These are phyloP conservation scores for Nakataea oryzae DNA, from an alignment of 2,329 filamentous ascomycete genomes.

Conservation along the genomic window DNA sequence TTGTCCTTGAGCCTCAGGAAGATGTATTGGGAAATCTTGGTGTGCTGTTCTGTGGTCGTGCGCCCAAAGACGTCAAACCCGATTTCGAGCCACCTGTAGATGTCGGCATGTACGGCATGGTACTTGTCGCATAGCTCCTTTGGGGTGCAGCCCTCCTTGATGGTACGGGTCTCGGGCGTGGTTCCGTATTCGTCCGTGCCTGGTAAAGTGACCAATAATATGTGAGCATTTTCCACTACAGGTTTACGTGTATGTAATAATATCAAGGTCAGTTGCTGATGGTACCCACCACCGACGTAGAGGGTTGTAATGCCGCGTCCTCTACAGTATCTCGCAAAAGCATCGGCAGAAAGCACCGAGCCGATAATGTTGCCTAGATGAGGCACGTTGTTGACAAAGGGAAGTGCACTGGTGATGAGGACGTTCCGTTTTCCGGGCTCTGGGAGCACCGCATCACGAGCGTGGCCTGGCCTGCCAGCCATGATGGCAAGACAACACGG, in stretches of 20 bases:
- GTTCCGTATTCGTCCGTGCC: constrained; percentile 66
- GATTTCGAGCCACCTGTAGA: constrained; percentile 74
- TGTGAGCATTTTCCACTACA: too few species aligned
- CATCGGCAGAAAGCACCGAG: constrained; percentile 38
- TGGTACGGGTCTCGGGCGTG: constrained; percentile 69
- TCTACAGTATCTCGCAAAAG: constrained; percentile 34
- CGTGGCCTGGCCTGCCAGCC: not conserved
- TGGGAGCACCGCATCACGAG: constrained; percentile 5
- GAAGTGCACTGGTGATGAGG: constrained; percentile 43
- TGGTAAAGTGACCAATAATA: not conserved
- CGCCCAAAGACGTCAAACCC: constrained; percentile 67
- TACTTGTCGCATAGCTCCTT: constrained; percentile 81
- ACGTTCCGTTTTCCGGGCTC: constrained; percentile 27
- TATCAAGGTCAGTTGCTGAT: constrained; percentile 28
- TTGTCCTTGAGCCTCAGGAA: constrained; percentile 61
- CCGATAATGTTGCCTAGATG: constrained; percentile 40
- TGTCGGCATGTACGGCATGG: constrained; percentile 73
- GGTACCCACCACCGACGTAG: constrained; percentile 38
- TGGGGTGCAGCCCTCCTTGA: constrained; percentile 71
- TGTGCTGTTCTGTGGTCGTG: constrained; percentile 62
- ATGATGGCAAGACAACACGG: too few species aligned
- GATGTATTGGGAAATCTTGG: constrained; percentile 63
- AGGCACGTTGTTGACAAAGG: constrained; percentile 46
- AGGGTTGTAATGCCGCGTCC: constrained; percentile 45
- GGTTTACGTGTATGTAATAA: not conserved